A percentile compares a stretch with the other conserved stretches of the same genome.
phyloP scores from a whole-genome alignment of 176 grass and related monocot species.

The Oryza glumipatula region DNA sequence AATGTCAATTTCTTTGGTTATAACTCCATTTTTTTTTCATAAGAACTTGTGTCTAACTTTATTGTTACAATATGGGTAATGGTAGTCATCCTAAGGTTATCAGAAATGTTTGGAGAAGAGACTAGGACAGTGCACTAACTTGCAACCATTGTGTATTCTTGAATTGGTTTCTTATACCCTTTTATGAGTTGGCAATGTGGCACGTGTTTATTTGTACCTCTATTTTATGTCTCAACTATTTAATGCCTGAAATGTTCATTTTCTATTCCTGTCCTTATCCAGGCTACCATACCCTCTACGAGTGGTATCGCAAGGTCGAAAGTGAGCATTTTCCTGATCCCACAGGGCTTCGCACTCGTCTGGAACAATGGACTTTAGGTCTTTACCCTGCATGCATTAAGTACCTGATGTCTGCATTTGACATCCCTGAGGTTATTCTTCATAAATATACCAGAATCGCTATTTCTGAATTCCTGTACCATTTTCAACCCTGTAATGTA shows the following conservation, averaged over 20 bases:
- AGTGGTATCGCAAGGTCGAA: conserved; percentile 95
- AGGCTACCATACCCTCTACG: conserved; percentile 97
- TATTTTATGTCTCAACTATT: conserved; percentile 5
- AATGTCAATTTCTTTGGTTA: background rate
- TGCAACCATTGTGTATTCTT: background rate
- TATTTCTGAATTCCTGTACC: background rate
- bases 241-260: background rate
- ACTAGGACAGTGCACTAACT: background rate
- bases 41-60: conserved; percentile 1
- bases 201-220: background rate
- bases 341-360: conserved; percentile 70
- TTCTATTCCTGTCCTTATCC: background rate
- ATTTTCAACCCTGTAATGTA: conserved; percentile 4
- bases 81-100: background rate
- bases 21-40: background rate
- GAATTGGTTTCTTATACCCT: background rate
- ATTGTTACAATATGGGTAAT: background rate
- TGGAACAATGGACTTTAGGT: conserved; percentile 92
- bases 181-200: conserved; percentile 9
- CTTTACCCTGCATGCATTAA: conserved; percentile 98
- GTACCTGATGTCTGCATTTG: conserved; percentile 99
- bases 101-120: conserved; percentile 13
- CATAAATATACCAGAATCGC: background rate
- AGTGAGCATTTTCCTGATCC: conserved; percentile 94
- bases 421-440: conserved; percentile 82